Evolutionary conservation across 257 asterid species (phyloP).

Genomic region (Gentiana macrophylla): DNA sequence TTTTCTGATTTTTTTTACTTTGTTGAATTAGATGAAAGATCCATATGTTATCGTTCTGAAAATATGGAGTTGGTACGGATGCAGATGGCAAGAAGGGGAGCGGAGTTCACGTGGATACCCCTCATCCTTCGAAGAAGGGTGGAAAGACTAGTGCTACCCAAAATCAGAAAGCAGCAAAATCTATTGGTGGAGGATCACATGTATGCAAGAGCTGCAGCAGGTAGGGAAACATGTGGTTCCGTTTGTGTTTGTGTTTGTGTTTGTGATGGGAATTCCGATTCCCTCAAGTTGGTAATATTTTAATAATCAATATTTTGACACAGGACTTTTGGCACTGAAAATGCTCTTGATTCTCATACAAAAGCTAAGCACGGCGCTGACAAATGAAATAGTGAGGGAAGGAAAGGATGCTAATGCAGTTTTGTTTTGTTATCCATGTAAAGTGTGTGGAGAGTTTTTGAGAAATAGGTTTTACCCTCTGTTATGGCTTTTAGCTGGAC

Average conservation of each 20-base stretch:
- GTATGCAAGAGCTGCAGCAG: constrained; percentile 55
- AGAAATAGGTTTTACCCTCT: too few relatives aligned
- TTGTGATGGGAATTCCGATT: too few relatives aligned
- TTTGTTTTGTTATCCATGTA: too few relatives aligned
- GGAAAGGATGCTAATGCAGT: too few relatives aligned
- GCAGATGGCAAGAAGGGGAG: constrained; percentile 70
- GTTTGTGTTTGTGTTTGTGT: not conserved
- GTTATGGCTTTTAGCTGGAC: too few relatives aligned
- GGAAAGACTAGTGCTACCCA: constrained; percentile 52
- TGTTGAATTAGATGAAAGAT: not conserved
- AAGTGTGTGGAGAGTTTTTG: too few relatives aligned
- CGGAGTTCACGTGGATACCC: constrained; percentile 68
- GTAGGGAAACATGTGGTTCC: constrained; percentile 10
- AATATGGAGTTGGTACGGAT: not conserved
- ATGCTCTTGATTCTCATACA: constrained; percentile 48
- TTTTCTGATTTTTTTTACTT: not conserved
- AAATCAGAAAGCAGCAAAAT: constrained; percentile 37
- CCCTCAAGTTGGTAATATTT: too few relatives aligned
- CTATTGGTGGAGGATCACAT: constrained; percentile 28
- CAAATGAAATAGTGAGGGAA: constrained; percentile 12
- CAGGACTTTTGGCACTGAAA: constrained; percentile 49
- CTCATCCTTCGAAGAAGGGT: constrained; percentile 72
- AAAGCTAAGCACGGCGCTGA: constrained; percentile 64
- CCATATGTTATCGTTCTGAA: too few relatives aligned
- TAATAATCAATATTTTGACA: not conserved